Evolutionary conservation across 2,329 filamentous ascomycete genomes (phyloP).

Genomic region (Alternaria brassicicola): DNA sequence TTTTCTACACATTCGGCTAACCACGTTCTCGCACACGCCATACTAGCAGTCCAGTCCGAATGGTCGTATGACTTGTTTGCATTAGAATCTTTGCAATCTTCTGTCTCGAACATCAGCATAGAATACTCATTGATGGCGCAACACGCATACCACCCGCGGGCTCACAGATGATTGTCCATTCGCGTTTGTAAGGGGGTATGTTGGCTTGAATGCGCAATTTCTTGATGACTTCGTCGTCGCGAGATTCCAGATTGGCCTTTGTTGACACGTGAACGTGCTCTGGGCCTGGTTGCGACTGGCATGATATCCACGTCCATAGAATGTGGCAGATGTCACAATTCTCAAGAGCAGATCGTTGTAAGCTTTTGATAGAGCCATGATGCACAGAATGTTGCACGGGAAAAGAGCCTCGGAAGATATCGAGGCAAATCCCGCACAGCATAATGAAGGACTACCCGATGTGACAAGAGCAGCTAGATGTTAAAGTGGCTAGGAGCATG

Average conservation of each 20-base stretch:
- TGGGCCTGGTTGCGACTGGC: neutral
- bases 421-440: neutral
- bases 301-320: neutral
- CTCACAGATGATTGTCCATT: neutral
- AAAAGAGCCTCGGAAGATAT: neutral
- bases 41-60: neutral
- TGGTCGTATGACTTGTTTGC: neutral
- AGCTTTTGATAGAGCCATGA: neutral
- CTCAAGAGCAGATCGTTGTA: neutral
- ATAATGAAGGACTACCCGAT: neutral
- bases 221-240: neutral
- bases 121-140: neutral
- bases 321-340: neutral
- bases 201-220: neutral
- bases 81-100: neutral
- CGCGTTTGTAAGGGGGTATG: neutral
- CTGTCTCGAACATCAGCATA: neutral
- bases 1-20: neutral
- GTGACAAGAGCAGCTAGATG: neutral
- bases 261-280: neutral
- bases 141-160: neutral
- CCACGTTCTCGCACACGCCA: neutral
- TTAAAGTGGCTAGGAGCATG: neutral
- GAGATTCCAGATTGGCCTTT: neutral
- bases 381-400: neutral